Conservation (phyloP, 257 asterid genomes). For the Nicotiana noctiflora region DNA sequence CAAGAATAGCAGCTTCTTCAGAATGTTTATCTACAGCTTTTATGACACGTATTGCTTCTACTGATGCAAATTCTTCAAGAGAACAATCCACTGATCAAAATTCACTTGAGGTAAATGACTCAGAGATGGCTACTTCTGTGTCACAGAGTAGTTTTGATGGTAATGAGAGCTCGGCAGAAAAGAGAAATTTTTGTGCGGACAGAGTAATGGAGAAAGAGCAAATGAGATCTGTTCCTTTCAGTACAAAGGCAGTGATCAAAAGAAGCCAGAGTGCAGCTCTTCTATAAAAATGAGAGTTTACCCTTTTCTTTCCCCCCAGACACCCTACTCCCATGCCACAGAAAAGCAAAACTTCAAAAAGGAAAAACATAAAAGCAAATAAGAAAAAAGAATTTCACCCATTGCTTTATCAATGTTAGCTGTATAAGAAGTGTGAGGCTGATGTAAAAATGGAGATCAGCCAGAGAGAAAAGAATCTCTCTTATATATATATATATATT, state of each 20-base stretch:
- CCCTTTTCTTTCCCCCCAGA: neutral
- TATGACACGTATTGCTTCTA: neutral
- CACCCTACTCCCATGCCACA: neutral
- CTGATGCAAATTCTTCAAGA: neutral
- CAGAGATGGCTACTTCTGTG: neutral
- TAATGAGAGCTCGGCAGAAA: neutral
- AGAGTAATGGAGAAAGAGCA: neutral
- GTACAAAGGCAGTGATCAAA: neutral
- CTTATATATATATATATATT: no score
- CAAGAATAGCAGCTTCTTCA: slow-evolving; percentile 39
- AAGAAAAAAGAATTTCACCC: neutral
- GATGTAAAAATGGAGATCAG: neutral
- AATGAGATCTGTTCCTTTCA: neutral
- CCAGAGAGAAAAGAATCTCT: no score
- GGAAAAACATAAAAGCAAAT: neutral
- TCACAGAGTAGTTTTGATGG: neutral
- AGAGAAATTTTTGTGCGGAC: neutral
- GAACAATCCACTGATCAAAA: neutral
- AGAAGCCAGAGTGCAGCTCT: slow-evolving; percentile 1
- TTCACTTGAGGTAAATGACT: neutral
- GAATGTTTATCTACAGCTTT: neutral
- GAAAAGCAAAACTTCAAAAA: neutral
- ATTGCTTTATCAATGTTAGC: neutral
- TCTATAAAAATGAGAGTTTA: neutral
- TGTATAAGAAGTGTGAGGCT: neutral